Evolutionary conservation across 345 rosid genomes (phyloP), one percentile per base, ranked within the genome.

Genomic region (Laguncularia racemosa): DNA sequence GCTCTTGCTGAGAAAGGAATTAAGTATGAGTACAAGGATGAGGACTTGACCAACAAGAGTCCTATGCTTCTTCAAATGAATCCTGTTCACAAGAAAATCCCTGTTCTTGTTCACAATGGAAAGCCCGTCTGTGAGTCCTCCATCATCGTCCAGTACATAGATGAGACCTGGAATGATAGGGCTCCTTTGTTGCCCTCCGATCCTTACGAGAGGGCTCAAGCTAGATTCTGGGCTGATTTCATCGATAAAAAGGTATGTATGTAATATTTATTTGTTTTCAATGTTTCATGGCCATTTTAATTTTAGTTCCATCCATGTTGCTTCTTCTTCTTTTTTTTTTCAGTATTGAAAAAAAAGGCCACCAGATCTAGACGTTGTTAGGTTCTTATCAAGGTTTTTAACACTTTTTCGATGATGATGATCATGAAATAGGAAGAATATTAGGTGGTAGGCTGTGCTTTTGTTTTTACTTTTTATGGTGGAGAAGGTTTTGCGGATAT

Each of bases 181-280:
- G 18, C 62, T 43, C 62, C 61, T 7, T 43, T 58, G 16, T 47
- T 58, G 61, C 61, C 61, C 1, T 58, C 61, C 12, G 52, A 58
- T 7, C 61, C 76, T 61, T 65, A 53, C 14, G 15, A 64, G 51
- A 64, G 73, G 56, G 76, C 79, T 45, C 57, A 23, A 21, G 73
- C 76, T 12, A 71, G 73, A 62, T 71, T 71, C 15, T 71, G 66
- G 69, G 71, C 68, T 51, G 76, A 71, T 48, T 67, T 4, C 2
- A 67, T 60, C 52, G 76, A 71, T 12, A 75, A 75, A 55, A 75
- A 60, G 73, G 80, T 73, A 23, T 23, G 28, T 23, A 23, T 6
- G 28, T n/a, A n/a, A n/a, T n/a, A n/a, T n/a, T n/a, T n/a, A 23
- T 23, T 3, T 0, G 3, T 23, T 23, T 23, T 23, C 28, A 23